Base-by-base conservation (phyloP, 2,329 filamentous ascomycete genomes). In the Hypoxylon sp. region DNA sequence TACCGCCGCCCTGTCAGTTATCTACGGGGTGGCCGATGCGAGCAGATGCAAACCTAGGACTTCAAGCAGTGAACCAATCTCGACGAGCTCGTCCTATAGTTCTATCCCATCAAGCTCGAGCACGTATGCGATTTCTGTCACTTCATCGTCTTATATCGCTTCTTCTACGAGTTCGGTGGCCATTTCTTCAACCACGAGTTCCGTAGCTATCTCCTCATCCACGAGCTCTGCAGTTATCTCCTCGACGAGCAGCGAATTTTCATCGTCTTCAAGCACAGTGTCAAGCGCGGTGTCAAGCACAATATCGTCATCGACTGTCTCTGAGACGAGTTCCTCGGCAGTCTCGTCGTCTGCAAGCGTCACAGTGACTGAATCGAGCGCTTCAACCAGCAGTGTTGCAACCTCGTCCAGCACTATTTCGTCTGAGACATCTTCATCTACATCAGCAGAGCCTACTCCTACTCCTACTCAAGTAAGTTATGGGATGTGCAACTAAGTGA, bases 1-100 rank as follows among this genome's bases (percentile, higher is more conserved):
- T 35, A 48, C 57, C 17, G 57, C 47, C 29, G 39, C 48, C 19
- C 31, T 61, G n/a, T 52, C 57, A 37, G 26, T 35, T 6, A 48
- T 53, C n/a, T 61, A 37, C 19, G 48, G 53, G 48, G 35, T 61
- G 11, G 37, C 57, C 8, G 35, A 26, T 37, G 57, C 57, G 17
- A 61, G 57, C 13, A 53, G 57, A 22, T 61, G 57, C 9, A 61
- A 47, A 37, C 57, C 35, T 2, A 61, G 57, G 17, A 33, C 37
- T 13, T 29, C 57, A 22, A 61, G 48, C 22, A 61, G 37, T 26
- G 48, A 35, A 44, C n/a, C 39, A 44, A 17, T 8, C 6, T 44
- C 39, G 35, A 33, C 48, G 26, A 17, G 6, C 24, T 47, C 57
- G 17, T 53, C 57, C 4, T 59, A 48, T n/a, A 51, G 19, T 14